Conservation (phyloP, 2,329 filamentous ascomycete species). For the Aspergillus sp. region DNA sequence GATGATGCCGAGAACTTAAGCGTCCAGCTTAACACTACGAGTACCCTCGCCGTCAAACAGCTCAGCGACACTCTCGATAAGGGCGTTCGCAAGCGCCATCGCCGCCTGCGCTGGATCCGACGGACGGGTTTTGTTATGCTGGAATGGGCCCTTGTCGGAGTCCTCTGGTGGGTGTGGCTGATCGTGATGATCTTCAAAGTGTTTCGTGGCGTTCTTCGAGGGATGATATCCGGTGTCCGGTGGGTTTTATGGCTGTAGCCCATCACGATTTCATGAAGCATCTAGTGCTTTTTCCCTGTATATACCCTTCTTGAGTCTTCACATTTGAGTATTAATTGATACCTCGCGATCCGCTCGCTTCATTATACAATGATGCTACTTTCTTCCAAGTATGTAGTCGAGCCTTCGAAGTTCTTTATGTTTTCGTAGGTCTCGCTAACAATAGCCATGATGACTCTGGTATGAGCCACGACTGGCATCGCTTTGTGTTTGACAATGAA, state of each 20-base stretch:
- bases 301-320: conserved; percentile 1
- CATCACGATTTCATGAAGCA: not conserved
- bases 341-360: too few species aligned
- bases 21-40: conserved; percentile 70
- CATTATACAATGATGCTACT: too few species aligned
- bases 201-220: conserved; percentile 61
- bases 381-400: too few species aligned
- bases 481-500: too few species aligned
- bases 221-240: conserved; percentile 57
- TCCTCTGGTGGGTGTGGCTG: conserved; percentile 95
- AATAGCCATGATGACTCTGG: too few species aligned
- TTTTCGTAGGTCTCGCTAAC: too few species aligned
- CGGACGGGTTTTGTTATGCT: conserved; percentile 75
- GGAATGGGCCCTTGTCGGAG: conserved; percentile 82
- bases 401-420: too few species aligned
- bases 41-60: conserved; percentile 76
- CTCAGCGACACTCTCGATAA: conserved; percentile 71
- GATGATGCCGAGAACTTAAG: conserved; percentile 79
- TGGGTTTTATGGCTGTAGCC: conserved; percentile 79
- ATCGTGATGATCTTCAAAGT: conserved; percentile 74
- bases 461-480: too few species aligned
- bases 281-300: not conserved
- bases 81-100: conserved; percentile 68
- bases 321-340: too few species aligned
- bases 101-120: conserved; percentile 72